A percentile compares a stretch with the other conserved stretches of the same genome.
Conservation (phyloP, 495 filamentous ascomycete species). For the Penicillium pulvis region DNA sequence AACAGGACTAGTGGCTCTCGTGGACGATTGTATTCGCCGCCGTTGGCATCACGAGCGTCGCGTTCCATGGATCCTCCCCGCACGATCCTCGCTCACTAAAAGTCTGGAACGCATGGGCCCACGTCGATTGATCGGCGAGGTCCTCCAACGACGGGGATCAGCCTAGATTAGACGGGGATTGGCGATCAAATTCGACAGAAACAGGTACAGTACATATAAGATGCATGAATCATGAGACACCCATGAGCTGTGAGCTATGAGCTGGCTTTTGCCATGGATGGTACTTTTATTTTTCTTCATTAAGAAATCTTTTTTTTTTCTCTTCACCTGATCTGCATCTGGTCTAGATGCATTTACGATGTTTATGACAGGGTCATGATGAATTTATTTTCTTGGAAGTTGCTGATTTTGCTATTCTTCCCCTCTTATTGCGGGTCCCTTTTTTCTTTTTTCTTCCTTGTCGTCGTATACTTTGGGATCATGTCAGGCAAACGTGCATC, state of each 20-base stretch:
- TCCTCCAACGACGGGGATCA: slow-evolving; percentile 64
- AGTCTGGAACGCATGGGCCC: slow-evolving; percentile 68
- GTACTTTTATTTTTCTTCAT: slow-evolving; percentile 1
- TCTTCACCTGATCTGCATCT: background rate
- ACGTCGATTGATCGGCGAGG: slow-evolving; percentile 73
- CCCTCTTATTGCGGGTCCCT: background rate
- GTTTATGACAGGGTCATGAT: slow-evolving; percentile 3
- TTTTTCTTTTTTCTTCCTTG: slow-evolving; percentile 2
- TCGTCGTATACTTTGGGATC: background rate
- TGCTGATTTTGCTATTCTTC: background rate
- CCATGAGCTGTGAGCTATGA: slow-evolving; percentile 2
- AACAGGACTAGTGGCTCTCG: slow-evolving; percentile 84
- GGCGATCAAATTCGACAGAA: background rate
- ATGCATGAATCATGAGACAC: slow-evolving; percentile 11
- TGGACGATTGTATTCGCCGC: slow-evolving; percentile 88
- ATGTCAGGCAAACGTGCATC: slow-evolving; percentile 6
- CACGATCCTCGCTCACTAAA: slow-evolving; percentile 60
- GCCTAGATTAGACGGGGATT: slow-evolving; percentile 21
- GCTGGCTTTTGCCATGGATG: slow-evolving; percentile 2
- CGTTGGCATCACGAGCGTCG: slow-evolving; percentile 70
- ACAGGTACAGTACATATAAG: background rate
- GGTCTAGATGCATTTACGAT: slow-evolving; percentile 10
- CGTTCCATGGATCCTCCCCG: slow-evolving; percentile 55
- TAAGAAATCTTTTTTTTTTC: background rate
- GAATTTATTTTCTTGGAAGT: slow-evolving; percentile 2